Evolutionary conservation across 805 yeast genomes (phyloP).

Genomic region (Yamadazyma sp.): DNA sequence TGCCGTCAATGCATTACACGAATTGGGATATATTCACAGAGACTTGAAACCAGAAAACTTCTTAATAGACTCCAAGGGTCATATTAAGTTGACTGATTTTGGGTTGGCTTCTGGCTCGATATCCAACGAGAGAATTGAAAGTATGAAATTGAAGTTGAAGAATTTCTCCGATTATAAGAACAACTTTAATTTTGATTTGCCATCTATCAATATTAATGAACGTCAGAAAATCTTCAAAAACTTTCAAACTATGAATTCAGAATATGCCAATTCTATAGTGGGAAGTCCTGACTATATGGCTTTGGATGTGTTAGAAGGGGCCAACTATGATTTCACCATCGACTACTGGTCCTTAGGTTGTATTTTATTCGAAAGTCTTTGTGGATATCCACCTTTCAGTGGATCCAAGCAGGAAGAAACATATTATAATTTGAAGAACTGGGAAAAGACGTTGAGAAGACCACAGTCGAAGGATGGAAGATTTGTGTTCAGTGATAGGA

Average conservation of each 20-base stretch:
- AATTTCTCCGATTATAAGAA: slow-evolving; percentile 65
- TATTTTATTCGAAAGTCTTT: slow-evolving; percentile 91
- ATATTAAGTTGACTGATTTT: slow-evolving; percentile 90
- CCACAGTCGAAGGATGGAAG: slow-evolving; percentile 92
- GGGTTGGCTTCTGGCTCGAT: slow-evolving; percentile 97
- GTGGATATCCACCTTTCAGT: slow-evolving; percentile 96
- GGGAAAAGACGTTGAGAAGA: slow-evolving; percentile 85
- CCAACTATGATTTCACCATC: slow-evolving; percentile 89
- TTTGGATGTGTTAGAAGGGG: slow-evolving; percentile 91
- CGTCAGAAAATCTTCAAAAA: slow-evolving; percentile 84
- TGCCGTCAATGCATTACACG: slow-evolving; percentile 89
- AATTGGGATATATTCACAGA: slow-evolving; percentile 93
- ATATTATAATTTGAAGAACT: slow-evolving; percentile 85
- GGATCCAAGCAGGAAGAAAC: slow-evolving; percentile 95
- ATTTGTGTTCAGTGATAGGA: slow-evolving; percentile 90
- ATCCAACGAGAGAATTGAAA: slow-evolving; percentile 87
- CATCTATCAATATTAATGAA: slow-evolving; percentile 76
- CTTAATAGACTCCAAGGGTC: slow-evolving; percentile 85
- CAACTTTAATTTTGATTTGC: slow-evolving; percentile 57
- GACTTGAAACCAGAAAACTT: slow-evolving; percentile 96
- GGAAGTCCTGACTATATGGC: slow-evolving; percentile 99
- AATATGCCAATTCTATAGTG: slow-evolving; percentile 91
- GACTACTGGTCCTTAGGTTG: slow-evolving; percentile 99
- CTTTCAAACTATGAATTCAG: slow-evolving; percentile 52
- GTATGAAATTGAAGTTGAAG: slow-evolving; percentile 71